Conservation (phyloP, 768 basidiomycete species). For the Candolleomyces aberdarensis region DNA sequence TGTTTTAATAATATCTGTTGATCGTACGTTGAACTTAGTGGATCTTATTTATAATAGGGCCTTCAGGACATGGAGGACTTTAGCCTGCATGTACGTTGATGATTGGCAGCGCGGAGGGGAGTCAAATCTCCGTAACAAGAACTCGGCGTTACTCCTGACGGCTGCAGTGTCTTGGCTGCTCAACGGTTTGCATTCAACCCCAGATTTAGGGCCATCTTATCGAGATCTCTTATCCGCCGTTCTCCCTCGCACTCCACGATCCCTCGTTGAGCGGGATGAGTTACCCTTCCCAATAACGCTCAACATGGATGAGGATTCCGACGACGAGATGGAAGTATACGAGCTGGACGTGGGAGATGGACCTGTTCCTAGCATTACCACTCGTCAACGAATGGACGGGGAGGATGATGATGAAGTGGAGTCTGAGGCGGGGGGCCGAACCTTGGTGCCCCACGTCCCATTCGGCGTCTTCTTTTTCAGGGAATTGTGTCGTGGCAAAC, state of each 20-base stretch:
- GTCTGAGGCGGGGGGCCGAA: not conserved
- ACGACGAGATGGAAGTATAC: not conserved
- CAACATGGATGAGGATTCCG: not conserved
- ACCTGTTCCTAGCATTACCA: not conserved
- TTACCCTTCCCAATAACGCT: not conserved
- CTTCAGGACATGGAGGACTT: not conserved
- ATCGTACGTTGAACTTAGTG: too few relatives aligned
- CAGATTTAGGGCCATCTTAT: slow-evolving; percentile 12
- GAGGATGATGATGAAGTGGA: not conserved
- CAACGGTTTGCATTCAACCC: slow-evolving; percentile 15
- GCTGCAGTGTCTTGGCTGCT: slow-evolving; percentile 13
- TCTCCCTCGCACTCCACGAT: slow-evolving; percentile 1
- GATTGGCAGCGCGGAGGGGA: slow-evolving; percentile 4
- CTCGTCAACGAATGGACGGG: not conserved
- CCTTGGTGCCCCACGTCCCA: not conserved
- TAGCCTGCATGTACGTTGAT: not conserved
- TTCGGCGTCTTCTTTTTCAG: not conserved
- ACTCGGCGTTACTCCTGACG: slow-evolving; percentile 9
- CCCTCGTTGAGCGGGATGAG: not conserved
- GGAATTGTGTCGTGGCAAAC: not conserved
- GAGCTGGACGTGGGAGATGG: not conserved
- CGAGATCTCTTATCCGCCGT: slow-evolving; percentile 14
- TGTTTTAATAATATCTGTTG: not conserved
- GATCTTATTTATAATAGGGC: not conserved
- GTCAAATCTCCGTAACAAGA: not conserved